phyloP scores from a whole-genome alignment of 1,139 yeast genomes.

The Pichia cactophila region DNA sequence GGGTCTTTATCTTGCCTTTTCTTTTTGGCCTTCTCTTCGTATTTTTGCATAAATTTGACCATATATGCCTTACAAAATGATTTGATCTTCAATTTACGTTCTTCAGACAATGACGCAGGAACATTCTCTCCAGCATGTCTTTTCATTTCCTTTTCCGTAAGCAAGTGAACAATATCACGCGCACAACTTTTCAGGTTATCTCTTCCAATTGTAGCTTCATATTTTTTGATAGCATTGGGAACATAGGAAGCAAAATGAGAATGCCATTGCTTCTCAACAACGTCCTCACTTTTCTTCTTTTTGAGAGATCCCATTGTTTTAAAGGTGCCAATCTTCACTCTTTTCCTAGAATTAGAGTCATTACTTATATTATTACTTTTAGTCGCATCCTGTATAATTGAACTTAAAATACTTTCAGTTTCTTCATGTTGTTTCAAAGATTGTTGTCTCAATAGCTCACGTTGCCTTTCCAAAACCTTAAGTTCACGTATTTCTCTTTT shows the following conservation, averaged over 20 bases:
- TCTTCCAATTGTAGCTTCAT: conserved; percentile 59
- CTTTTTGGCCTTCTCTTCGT: conserved; percentile 30
- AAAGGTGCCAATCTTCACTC: background rate
- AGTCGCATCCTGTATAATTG: conserved; percentile 27
- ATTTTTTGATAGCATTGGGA: conserved; percentile 69
- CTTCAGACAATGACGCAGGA: conserved; percentile 52
- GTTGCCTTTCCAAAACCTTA: conserved; percentile 18
- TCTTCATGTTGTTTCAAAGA: conserved; percentile 21
- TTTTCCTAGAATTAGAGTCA: conserved; percentile 11
- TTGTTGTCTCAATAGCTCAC: conserved; percentile 19
- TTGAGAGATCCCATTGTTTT: background rate
- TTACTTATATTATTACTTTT: conserved; percentile 1
- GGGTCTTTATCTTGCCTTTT: conserved; percentile 21
- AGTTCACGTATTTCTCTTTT: conserved; percentile 15
- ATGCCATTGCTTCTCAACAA: conserved; percentile 42
- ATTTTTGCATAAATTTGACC: conserved; percentile 62
- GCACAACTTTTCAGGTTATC: conserved; percentile 75
- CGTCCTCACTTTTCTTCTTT: background rate
- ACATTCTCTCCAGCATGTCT: conserved; percentile 31
- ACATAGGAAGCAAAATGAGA: conserved; percentile 63
- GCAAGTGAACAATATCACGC: conserved; percentile 58
- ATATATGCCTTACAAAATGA: conserved; percentile 58
- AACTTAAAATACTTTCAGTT: conserved; percentile 17
- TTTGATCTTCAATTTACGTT: conserved; percentile 63
- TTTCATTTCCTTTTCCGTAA: conserved; percentile 59